Evolutionary conservation across 352 stramenopile genomes (phyloP), one percentile per base, ranked within the genome.

Genomic region (Phytopythium vexans): DNA sequence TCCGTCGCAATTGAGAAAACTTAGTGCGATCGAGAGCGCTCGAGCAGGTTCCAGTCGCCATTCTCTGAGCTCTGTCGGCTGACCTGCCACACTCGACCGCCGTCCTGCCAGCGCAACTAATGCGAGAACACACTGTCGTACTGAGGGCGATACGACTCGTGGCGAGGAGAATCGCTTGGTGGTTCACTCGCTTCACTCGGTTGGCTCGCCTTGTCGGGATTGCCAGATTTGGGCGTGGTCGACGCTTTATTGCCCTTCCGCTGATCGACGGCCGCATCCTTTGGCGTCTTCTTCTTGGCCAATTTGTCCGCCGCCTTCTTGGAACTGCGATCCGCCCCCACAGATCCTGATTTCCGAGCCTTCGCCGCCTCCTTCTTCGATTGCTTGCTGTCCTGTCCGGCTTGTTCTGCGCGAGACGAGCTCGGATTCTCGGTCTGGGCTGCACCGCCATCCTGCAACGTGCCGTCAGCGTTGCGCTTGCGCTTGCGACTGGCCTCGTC

Each of bases 91-190:
- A 27, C 21, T 27, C 21, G 21, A 27, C 21, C 21, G 21, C 2
- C 21, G 2, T 27, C 21, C 21, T 8, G 8, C 41, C 15, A 12
- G n/a, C 16, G 36, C 0, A 8, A 41, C 37, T 84, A 85, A 41
- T 66, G 74, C 16, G 72, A 77, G 45, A 87, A 90, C 3, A 88
- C 68, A 49, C 62, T 88, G 56, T 90, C 80, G 50, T 87, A 82
- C 36, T 84, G 77, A 43, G 75, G 77, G 21, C 73, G 70, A 40
- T 77, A 89, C 0, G 66, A 38, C 40, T 41, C 63, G 45, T 31
- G 55, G 46, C 31, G 53, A 60, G 21, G 49, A 42, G 49, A 31
- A 16, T 53, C 46, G 36, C 21, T 27, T 27, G 21, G 21, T 27
- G 21, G 21, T 27, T 27, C 21, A 27, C 21, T 27, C 21, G 21